Percentiles rank a stretch among this genome's conserved stretches.
These are phyloP conservation scores for Coemansia sp. DNA, from an alignment of 192 early-diverging fungal species.

Conservation along the genomic window DNA sequence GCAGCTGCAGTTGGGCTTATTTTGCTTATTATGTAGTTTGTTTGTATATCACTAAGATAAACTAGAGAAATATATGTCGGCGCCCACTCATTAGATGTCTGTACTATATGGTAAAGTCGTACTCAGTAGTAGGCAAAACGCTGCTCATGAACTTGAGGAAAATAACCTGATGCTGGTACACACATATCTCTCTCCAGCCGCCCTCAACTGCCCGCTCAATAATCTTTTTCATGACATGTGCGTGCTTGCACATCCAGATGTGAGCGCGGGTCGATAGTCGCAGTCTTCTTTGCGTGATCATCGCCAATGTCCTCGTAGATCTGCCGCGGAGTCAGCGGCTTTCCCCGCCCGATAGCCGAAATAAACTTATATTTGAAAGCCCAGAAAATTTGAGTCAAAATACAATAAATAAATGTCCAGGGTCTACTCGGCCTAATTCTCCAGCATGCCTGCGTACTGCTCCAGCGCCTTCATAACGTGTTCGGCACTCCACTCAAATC, in stretches of 20 bases:
- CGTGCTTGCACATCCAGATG: slow-evolving; percentile 92
- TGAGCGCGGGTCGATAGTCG: slow-evolving; percentile 95
- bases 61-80: not conserved
- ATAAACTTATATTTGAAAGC: not conserved
- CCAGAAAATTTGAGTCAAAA: not conserved
- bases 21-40: not conserved
- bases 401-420: not conserved
- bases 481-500: slow-evolving; percentile 42
- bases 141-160: slow-evolving; percentile 98
- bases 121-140: slow-evolving; percentile 96
- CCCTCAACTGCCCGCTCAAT: slow-evolving; percentile 65
- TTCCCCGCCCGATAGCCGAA: slow-evolving; percentile 88
- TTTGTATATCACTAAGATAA: not conserved
- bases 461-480: slow-evolving; percentile 36
- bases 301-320: slow-evolving; percentile 98
- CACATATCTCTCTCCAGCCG: slow-evolving; percentile 70
- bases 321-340: slow-evolving; percentile 82
- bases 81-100: slow-evolving; percentile 40
- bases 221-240: slow-evolving; percentile 96
- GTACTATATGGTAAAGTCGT: slow-evolving; percentile 90
- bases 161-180: slow-evolving; percentile 93
- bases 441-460: slow-evolving; percentile 16
- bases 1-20: slow-evolving; percentile 1
- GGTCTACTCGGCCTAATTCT: not conserved
- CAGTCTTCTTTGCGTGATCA: slow-evolving; percentile 99